Evolutionary conservation across 306 rosid species (phyloP), one percentile per base, ranked within the genome.

Genomic region (Senna tora): DNA sequence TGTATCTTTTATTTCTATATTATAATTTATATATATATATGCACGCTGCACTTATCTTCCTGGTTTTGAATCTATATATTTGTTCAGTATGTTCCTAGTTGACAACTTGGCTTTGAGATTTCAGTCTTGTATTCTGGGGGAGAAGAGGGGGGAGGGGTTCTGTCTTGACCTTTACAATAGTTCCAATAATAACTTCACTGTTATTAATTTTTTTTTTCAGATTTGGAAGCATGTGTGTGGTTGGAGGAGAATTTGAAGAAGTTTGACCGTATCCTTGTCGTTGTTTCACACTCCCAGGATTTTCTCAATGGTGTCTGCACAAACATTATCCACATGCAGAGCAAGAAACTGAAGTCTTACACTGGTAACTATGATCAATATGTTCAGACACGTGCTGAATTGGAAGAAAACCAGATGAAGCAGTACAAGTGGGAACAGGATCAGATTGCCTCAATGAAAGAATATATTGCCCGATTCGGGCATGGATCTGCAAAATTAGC

Each of bases 361-460:
- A 79, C 90, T 32, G 99, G 99, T 57, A 95, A 95, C 74, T 95
- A 85, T 63, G 97, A 95, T 77, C 97, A 95, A 16, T 95, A 95
- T 79, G 93, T 89, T 64, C 99, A 92, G 81, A 95, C 99, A 15
- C 97, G 97, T 69, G 25, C 93, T 43, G 97, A 88, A 62, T 84
- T 92, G 74, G 99, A 95, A 83, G 99, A 91, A 77, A 95, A 95
- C 71, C 99, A 95, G 86, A 95, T 95, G 99, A 95, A 95, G 84
- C 92, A 88, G 90, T 95, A 89, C 81, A 91, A 71, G 67, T 95
- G 99, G 99, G 99, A 95, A 82, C 99, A 95, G 87, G 99, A 95
- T 49, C 99, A 95, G 79, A 95, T 95, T 74, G 5, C 99, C 65
- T 72, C 82, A 3, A 95, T 95, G 99, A 95, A 95, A 74, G 99